phyloP scores from a whole-genome alignment of 169 alveolate genomes.

The Plasmodium fragile region DNA sequence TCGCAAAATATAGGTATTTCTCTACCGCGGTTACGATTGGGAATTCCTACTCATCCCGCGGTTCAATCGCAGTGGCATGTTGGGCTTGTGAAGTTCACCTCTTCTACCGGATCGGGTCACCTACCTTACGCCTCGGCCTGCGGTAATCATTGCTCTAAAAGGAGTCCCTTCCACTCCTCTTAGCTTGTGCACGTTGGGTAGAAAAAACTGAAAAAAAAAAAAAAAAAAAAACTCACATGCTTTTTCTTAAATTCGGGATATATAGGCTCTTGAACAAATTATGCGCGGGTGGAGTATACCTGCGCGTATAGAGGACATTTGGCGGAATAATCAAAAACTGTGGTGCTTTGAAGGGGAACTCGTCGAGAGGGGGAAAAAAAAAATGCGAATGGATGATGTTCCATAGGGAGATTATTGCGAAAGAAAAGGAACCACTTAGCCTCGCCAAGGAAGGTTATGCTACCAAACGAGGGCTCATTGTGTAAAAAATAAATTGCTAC shows the following conservation, averaged over 20 bases:
- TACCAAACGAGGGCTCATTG: not conserved
- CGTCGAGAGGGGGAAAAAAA: not conserved
- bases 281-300: not conserved
- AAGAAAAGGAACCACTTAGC: not conserved
- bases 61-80: not conserved
- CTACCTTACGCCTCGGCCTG: not conserved
- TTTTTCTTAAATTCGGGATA: too few species aligned
- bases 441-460: not conserved
- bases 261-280: not conserved
- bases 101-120: not conserved
- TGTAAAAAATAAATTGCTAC: not conserved
- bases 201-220: not conserved
- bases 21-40: not conserved
- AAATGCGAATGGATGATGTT: not conserved
- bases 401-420: not conserved
- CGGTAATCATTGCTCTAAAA: not conserved
- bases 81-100: not conserved
- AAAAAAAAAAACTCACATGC: not conserved
- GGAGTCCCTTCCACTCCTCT: not conserved
- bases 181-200: not conserved
- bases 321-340: not conserved
- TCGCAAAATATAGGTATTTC: not conserved
- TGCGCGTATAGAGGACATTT: not conserved
- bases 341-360: not conserved
- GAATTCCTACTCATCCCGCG: not conserved